phyloP scores from a whole-genome alignment of 306 rosid genomes.

The Begonia loranthoides region DNA sequence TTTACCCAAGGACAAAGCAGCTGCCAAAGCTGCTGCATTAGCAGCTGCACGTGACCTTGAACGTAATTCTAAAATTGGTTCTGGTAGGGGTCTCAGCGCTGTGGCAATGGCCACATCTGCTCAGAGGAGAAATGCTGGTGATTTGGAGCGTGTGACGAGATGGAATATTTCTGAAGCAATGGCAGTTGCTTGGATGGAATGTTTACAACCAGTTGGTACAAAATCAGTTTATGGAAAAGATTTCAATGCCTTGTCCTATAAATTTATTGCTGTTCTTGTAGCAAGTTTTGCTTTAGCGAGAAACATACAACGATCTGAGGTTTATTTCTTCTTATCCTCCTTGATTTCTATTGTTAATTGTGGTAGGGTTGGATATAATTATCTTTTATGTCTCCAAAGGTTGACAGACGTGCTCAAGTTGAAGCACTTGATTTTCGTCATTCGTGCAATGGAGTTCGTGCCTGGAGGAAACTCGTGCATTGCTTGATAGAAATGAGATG shows the following conservation, averaged over 20 bases:
- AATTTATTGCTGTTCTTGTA: constrained; percentile 85
- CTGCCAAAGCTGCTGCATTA: constrained; percentile 88
- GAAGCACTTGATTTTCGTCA: constrained; percentile 45
- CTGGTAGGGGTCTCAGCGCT: constrained; percentile 98
- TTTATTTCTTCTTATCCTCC: constrained; percentile 9
- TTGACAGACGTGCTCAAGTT: constrained; percentile 80
- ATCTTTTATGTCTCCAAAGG: constrained; percentile 34
- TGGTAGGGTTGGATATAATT: background rate
- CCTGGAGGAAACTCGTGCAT: constrained; percentile 85
- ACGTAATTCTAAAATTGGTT: constrained; percentile 78
- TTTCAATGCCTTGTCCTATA: constrained; percentile 82
- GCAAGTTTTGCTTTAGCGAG: constrained; percentile 95
- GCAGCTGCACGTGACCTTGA: constrained; percentile 94
- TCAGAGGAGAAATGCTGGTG: constrained; percentile 72
- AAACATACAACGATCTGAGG: constrained; percentile 97
- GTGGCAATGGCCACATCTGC: constrained; percentile 99
- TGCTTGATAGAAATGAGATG: constrained; percentile 75
- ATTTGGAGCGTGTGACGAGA: constrained; percentile 76
- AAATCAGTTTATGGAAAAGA: constrained; percentile 89
- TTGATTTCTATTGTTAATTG: background rate
- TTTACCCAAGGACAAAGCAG: constrained; percentile 81
- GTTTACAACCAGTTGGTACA: constrained; percentile 92
- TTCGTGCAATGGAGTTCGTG: constrained; percentile 53
- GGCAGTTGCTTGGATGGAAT: constrained; percentile 99
- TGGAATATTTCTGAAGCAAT: constrained; percentile 92